These are phyloP conservation scores for Candida ovalis DNA, from an alignment of 805 yeast genomes.

Conservation along the genomic window DNA sequence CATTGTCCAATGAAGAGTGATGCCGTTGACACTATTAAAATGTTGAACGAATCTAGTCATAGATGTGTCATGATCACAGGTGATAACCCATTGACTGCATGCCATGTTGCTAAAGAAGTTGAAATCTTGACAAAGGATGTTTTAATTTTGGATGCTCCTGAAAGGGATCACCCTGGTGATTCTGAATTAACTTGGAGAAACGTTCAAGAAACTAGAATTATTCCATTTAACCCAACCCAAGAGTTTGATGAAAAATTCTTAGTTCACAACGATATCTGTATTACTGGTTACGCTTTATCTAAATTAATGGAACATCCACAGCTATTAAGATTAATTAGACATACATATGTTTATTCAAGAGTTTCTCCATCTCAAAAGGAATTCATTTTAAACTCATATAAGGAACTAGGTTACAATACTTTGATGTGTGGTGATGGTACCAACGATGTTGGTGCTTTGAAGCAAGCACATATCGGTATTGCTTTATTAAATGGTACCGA, in stretches of 20 bases:
- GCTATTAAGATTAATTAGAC: conserved; percentile 68
- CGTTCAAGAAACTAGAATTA: conserved; percentile 68
- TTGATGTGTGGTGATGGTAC: conserved; percentile 99
- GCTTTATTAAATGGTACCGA: conserved; percentile 97
- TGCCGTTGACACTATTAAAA: conserved; percentile 83
- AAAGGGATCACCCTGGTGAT: conserved; percentile 51
- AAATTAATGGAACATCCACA: conserved; percentile 65
- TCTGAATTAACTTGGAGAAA: conserved; percentile 78
- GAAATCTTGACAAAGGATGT: conserved; percentile 80
- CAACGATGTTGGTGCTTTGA: conserved; percentile 98
- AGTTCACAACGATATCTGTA: conserved; percentile 74
- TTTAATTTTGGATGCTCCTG: conserved; percentile 82
- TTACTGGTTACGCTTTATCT: conserved; percentile 86
- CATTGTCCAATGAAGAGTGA: conserved; percentile 95
- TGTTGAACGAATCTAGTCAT: conserved; percentile 93
- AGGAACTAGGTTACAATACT: conserved; percentile 86
- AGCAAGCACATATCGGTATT: conserved; percentile 97
- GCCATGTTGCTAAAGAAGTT: conserved; percentile 94
- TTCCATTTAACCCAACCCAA: conserved; percentile 61
- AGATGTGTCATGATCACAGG: conserved; percentile 98
- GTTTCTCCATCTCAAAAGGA: conserved; percentile 97
- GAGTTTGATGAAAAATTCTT: conserved; percentile 55
- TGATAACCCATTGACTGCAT: conserved; percentile 97
- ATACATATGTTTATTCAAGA: conserved; percentile 96
- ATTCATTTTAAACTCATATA: conserved; percentile 76